These are phyloP conservation scores for Fusarium compactum DNA, from an alignment of 2,329 filamentous ascomycete species.

Conservation along the genomic window DNA sequence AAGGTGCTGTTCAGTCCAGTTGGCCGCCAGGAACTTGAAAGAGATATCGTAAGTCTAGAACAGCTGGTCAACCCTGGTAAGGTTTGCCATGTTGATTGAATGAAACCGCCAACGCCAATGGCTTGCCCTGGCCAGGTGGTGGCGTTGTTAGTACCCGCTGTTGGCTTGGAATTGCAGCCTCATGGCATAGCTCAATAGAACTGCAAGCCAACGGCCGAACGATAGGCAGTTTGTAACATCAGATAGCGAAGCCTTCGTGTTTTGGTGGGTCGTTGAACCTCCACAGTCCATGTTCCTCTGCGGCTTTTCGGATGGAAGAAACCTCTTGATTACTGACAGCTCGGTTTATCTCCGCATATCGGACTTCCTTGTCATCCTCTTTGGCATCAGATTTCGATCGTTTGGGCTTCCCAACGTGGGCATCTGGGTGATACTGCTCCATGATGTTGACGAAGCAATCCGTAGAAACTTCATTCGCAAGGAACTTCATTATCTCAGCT, in stretches of 20 bases:
- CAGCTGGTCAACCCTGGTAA: slow-evolving; percentile 12
- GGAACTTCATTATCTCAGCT: slow-evolving; percentile 78
- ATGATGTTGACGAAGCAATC: slow-evolving; percentile 88
- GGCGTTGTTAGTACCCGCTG: slow-evolving; percentile 29
- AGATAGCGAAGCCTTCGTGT: slow-evolving; percentile 65
- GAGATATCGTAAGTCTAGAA: slow-evolving; percentile 21
- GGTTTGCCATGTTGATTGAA: slow-evolving; percentile 7
- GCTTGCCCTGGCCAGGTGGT: slow-evolving; percentile 25
- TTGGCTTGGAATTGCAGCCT: slow-evolving; percentile 33
- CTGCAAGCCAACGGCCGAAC: slow-evolving; percentile 17
- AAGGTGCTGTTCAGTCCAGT: slow-evolving; percentile 28
- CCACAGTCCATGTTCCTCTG: slow-evolving; percentile 80
- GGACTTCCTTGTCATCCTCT: slow-evolving; percentile 64
- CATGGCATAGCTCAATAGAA: slow-evolving; percentile 12
- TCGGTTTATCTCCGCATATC: slow-evolving; percentile 84
- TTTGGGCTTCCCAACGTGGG: slow-evolving; percentile 80
- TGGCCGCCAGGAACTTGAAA: slow-evolving; percentile 17
- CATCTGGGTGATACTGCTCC: slow-evolving; percentile 87
- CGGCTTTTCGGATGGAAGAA: slow-evolving; percentile 73
- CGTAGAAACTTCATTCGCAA: slow-evolving; percentile 77
- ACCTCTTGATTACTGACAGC: slow-evolving; percentile 70
- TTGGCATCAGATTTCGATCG: slow-evolving; percentile 38
- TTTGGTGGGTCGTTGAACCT: slow-evolving; percentile 76
- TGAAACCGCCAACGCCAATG: slow-evolving; percentile 23
- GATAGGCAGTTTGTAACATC: slow-evolving; percentile 36